Evolutionary conservation across 805 yeast species (phyloP), one percentile per base, ranked within the genome.

Genomic region (Metschnikowia proteae): DNA sequence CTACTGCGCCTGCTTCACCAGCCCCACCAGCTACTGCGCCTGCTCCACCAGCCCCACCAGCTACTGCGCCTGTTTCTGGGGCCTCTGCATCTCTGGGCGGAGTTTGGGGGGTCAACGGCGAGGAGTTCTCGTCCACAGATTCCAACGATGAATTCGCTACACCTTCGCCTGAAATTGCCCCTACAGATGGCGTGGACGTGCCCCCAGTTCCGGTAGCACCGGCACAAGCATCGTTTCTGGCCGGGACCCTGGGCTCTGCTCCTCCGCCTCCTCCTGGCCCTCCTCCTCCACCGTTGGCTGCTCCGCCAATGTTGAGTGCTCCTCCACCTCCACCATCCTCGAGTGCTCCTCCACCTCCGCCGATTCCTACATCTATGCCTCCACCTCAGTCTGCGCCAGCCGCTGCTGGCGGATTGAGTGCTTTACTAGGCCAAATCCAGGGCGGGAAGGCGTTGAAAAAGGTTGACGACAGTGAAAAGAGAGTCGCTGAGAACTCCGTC

Each of bases 371-470:
- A 37, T 38, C 40, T 4, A 26, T 38, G 17, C 30, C 30, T 33
- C 30, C 45, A 5, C 17, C 45, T 17, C 17, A 1, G 17, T 17
- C 17, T 17, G 17, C 17, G 17, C 17, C 17, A 17, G 17, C 17
- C 17, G 38, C 54, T 30, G 46, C 52, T 5, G 57, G 68, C 3
- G 63, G 69, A n/a, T 9, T 83, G 26, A 59, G 70, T 37, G 82
- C 82, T 1, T 66, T 80, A 45, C 67, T 83, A 46, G 82, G 83
- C 3, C 82, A 83, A 60, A 83, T 83, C 45, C 68, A 70, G 8
- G 67, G 75, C 0, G 88, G 88, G 3, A 71, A 64, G 34, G 44
- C 71, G 2, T 71, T 83, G 60, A 75, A 68, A 51, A 80, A 70
- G 56, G 86, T 83, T 3, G 70, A 70, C 46, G 78, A 76, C 4